phyloP scores from a whole-genome alignment of 2,329 filamentous ascomycete species.

The Phialemonium atrogriseum region DNA sequence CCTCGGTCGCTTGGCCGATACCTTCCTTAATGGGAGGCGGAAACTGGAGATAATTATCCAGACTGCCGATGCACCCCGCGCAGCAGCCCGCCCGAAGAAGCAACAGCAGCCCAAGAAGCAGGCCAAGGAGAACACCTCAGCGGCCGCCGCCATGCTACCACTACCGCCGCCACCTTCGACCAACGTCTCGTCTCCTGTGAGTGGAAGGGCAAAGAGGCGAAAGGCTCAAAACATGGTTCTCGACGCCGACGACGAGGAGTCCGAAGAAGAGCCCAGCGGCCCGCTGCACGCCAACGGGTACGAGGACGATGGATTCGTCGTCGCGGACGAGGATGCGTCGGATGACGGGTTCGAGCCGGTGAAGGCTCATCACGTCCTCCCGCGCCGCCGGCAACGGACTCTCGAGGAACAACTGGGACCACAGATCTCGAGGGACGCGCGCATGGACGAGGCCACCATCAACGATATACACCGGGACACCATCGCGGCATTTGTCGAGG shows the following conservation, averaged over 20 bases:
- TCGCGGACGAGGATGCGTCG: conserved; percentile 26
- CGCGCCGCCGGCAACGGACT: conserved; percentile 26
- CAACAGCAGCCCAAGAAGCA: conserved; percentile 24
- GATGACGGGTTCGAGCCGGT: conserved; percentile 40
- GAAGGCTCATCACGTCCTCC: conserved; percentile 18
- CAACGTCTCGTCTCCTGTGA: conserved; percentile 45
- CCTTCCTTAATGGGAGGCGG: conserved; percentile 35
- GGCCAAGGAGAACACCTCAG: conserved; percentile 14
- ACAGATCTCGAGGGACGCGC: conserved; percentile 50
- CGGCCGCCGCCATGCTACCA: too few relatives aligned
- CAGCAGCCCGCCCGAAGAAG: conserved; percentile 11
- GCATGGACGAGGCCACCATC: conserved; percentile 39
- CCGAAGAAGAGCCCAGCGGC: conserved; percentile 28
- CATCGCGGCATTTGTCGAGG: conserved; percentile 55
- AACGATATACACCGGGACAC: conserved; percentile 53
- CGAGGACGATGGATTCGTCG: conserved; percentile 30
- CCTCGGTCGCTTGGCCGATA: conserved; percentile 30
- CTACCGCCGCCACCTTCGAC: conserved; percentile 29
- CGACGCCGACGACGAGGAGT: conserved; percentile 27
- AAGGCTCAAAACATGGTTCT: conserved; percentile 19
- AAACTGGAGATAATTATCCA: conserved; percentile 31
- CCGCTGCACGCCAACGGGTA: conserved; percentile 33
- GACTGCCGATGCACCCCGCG: conserved; percentile 23
- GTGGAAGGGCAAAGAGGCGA: conserved; percentile 26
- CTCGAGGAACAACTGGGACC: conserved; percentile 38